Evolutionary conservation across 2,329 filamentous ascomycete genomes (phyloP), one percentile per base, ranked within the genome.

Genomic region (Leptographium galeiforme): DNA sequence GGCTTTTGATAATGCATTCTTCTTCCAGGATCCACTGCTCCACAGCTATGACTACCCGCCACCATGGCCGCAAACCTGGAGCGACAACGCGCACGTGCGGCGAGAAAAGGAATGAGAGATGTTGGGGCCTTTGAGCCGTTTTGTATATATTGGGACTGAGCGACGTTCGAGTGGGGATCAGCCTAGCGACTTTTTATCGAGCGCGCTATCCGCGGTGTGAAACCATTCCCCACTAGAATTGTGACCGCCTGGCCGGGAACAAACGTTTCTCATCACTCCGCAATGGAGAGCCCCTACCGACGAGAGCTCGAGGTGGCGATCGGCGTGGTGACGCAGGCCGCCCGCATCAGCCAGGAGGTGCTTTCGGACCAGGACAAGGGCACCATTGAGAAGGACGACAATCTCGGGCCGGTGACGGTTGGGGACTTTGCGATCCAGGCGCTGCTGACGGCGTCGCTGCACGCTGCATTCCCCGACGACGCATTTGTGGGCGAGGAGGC

Each of bases 401-500:
- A 58, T 43, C 65, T 78, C 39, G 77, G 72, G 53, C 77, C 76
- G 2, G 78, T 81, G 48, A 81, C 78, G 0, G 68, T 80, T 19
- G 78, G 74, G 61, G 78, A 81, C 63, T 80, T 81, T 58, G 77
- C 78, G 52, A 72, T 79, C 54, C 77, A 81, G 60, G 76, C 76
- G 0, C 67, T 81, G 6, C 68, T 81, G 43, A 74, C 74, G 7
- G 65, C 70, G 40, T 74, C 73, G 2, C 65, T 80, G 54, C 72
- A 73, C 52, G 56, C 63, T 52, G 70, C 71, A 6, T 81, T 80
- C 51, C 78, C 78, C 0, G 51, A 58, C 7, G 76, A 81, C 61
- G 60, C 55, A 3, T 73, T 81, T 45, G 75, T 81, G 1, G 78
- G 77, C 36, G 78, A 81, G 58, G 78, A 81, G 60, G 72, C 75